Base-by-base conservation (phyloP, 257 asterid genomes). In the Paulownia fortunei region DNA sequence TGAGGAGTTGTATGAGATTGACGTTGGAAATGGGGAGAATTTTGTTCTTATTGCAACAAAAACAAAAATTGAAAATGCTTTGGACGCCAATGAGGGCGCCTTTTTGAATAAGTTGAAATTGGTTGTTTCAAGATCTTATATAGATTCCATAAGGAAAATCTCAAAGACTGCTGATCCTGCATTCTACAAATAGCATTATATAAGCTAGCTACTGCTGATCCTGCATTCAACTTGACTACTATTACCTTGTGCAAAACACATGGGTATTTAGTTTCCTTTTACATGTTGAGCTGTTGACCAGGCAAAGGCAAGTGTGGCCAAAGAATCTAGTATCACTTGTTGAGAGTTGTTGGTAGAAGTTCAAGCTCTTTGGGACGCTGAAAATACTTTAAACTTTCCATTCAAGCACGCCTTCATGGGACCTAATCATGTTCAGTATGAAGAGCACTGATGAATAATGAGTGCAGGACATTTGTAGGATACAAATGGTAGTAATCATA, bases 21-120 rank as follows among this genome's bases (percentile, higher is more conserved):
- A 91, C 81, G 93, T 88, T 74, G 97, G 92, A 12, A 90, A 91
- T 79, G 94, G 79, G 82, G 98, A 93, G 82, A 94, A 93, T 84
- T 73, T 90, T 69, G 97, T 94, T 76, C 80, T 94, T 3, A 77
- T 91, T 75, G 98, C 96, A 21, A 77, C 93, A 0, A 78, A 80
- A 39, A 90, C 93, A 21, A 73, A 64, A 66, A 46, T 69, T 19
- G 69, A 3, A 19, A 55, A 72, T 55, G 81, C 39, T 62, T 55
- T 47, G 26, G 74, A 72, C 58, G 78, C 56, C 12, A 8, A 18
- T 24, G 89, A 72, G 8, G 62, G 84, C 39, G 39, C 76, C 34
- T 79, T 94, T 62, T 72, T 84, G 59, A 64, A 61, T 4, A 91
- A 83, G 89, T 82, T 92, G 88, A 86, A 80, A 58, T 27, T 30